Percentiles rank a stretch among this genome's conserved stretches.
Evolutionary conservation across 345 rosid genomes (phyloP).

Genomic region (Eucalyptus rudis): DNA sequence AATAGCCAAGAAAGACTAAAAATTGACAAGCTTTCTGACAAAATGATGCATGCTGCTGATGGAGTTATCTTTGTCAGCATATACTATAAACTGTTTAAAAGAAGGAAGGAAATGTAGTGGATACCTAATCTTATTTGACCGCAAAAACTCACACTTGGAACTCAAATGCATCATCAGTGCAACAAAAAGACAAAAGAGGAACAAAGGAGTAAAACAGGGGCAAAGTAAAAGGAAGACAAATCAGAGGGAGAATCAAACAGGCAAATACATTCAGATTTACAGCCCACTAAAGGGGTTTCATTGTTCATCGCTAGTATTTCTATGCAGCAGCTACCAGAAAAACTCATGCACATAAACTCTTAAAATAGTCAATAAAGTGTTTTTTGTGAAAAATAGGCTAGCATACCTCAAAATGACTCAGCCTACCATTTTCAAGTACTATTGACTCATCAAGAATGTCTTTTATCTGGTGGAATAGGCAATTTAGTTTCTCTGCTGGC

Average conservation of each 20-base stretch:
- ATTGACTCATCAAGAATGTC: conserved; percentile 48
- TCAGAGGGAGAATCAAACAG: not conserved
- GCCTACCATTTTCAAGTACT: conserved; percentile 36
- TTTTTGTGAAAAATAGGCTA: not conserved
- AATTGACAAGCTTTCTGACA: not conserved
- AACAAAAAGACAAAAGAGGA: not conserved
- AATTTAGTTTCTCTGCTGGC: conserved; percentile 36
- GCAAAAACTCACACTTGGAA: not conserved
- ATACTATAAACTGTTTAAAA: not conserved
- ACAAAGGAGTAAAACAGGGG: not conserved
- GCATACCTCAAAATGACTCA: conserved; percentile 87
- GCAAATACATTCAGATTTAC: not conserved
- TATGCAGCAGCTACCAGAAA: not conserved
- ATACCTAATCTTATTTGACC: not conserved
- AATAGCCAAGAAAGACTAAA: not conserved
- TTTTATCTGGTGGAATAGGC: conserved; percentile 42
- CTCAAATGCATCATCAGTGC: not conserved
- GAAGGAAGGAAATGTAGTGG: not conserved
- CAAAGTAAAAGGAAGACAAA: not conserved
- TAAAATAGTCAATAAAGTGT: not conserved
- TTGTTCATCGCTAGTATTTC: not conserved
- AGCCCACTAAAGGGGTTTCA: not conserved
- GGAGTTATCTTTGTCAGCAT: not conserved
- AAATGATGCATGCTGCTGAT: not conserved
- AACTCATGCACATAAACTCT: not conserved